Evolutionary conservation across 1,284 basidiomycete species (phyloP), one percentile per base, ranked within the genome.

Genomic region (Marasmius sp.): DNA sequence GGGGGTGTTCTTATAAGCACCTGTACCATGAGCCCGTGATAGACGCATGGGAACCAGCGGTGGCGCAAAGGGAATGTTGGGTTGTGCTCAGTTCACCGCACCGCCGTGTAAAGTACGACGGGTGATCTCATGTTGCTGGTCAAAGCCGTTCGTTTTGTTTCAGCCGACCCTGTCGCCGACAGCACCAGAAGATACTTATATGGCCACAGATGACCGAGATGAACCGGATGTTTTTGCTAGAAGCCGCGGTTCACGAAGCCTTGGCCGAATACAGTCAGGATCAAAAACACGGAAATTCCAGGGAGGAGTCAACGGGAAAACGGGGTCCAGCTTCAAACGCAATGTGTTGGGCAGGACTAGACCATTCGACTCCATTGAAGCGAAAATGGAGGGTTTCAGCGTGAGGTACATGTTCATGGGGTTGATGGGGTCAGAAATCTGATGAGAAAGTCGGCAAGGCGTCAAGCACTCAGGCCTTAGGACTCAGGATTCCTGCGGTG

Each of bases 21-120:
- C 70, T 76, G 74, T 72, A 70, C 72, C 63, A 55, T 62, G 60
- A 75, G 77, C 80, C 74, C 80, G 81, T 83, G 81, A 83, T 81
- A 77, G 70, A 73, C 74, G 74, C 75, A 74, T 76, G 77, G 77
- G 73, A 73, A 79, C 77, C 71, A 77, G 79, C 79, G 72, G 78
- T 78, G 78, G 79, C 74, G 76, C 71, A 71, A 66, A 50, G 70
- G 74, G 76, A 72, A 78, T 72, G 76, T 75, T 36, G 52, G 33
- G 37, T 27, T 33, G 52, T 37, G n/a, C 27, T 16, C 34, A 54
- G 52, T n/a, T n/a, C 12, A 37, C 34, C 12, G 38, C 27, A 38
- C 14, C 37, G 52, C 8, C 34, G n/a, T 38, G 16, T 38, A 36
- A 38, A 47, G n/a, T 16, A 14, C 8, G 45, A 8, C 20, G 8